Conservation (phyloP, 106 monocot species). For the Dioscorea zingiberensis region DNA sequence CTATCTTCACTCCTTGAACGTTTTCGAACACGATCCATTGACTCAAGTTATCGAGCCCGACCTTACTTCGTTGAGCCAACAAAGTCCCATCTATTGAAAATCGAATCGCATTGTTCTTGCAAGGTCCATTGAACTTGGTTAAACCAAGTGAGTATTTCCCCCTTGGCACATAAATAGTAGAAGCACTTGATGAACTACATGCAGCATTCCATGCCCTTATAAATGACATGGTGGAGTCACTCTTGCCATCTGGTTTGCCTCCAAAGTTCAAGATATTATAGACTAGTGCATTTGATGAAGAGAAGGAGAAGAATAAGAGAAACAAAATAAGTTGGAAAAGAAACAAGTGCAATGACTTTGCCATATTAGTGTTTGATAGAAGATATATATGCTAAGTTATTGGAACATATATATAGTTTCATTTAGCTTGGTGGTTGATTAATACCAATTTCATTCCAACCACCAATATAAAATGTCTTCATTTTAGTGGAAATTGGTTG, state of each 20-base stretch:
- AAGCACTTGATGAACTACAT: conserved; percentile 9
- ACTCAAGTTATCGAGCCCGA: not conserved
- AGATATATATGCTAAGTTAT: too few species aligned
- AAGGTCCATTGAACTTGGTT: conserved; percentile 35
- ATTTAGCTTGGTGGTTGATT: too few species aligned
- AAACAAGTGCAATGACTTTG: too few species aligned
- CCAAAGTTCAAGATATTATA: conserved; percentile 14
- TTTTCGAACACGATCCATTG: conserved; percentile 35
- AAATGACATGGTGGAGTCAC: conserved; percentile 24
- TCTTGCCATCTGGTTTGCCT: conserved; percentile 9
- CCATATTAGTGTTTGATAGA: too few species aligned
- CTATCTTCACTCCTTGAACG: conserved; percentile 31
- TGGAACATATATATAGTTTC: too few species aligned
- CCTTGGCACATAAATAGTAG: conserved; percentile 16
- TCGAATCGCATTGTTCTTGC: conserved; percentile 20
- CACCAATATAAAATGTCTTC: too few species aligned
- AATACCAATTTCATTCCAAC: too few species aligned
- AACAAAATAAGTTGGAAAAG: too few species aligned
- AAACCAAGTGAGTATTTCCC: conserved; percentile 24
- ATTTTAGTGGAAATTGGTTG: too few species aligned
- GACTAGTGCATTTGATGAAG: too few species aligned
- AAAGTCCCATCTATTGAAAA: conserved; percentile 34
- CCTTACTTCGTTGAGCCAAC: conserved; percentile 14
- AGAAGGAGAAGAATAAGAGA: too few species aligned
- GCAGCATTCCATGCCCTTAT: conserved; percentile 25